phyloP scores from a whole-genome alignment of 83 land plant genomes.

The Larix sibirica region DNA sequence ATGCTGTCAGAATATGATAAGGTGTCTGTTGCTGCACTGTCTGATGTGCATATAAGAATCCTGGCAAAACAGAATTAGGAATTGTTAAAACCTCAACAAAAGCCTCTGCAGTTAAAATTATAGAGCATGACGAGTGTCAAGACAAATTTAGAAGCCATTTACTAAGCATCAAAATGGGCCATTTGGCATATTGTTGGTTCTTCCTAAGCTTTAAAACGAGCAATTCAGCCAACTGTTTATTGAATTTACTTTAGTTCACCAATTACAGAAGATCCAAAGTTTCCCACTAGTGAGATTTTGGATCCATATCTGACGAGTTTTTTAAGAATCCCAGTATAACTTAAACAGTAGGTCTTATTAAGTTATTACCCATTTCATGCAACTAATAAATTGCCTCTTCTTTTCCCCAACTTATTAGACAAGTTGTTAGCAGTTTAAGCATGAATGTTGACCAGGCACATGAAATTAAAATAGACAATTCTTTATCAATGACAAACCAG shows the following conservation, averaged over 20 bases:
- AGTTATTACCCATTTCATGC: neutral
- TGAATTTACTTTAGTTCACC: neutral
- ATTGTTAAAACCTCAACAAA: neutral
- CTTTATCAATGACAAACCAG: neutral
- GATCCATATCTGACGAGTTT: neutral
- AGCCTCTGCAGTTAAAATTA: neutral
- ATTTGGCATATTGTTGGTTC: neutral
- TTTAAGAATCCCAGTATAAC: neutral
- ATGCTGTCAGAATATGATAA: slow-evolving; percentile 49
- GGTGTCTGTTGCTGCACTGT: neutral
- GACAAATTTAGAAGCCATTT: neutral
- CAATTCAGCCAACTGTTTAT: neutral
- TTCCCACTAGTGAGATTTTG: neutral
- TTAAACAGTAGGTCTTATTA: neutral
- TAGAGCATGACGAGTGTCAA: neutral
- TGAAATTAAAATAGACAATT: neutral
- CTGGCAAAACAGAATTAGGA: slow-evolving; percentile 2
- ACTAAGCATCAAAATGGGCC: neutral
- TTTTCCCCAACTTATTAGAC: neutral
- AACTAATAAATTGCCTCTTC: neutral
- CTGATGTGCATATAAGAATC: slow-evolving; percentile 15
- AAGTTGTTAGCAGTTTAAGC: neutral
- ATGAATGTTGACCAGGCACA: neutral
- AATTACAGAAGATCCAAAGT: no score
- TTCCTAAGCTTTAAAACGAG: neutral